Conservation (phyloP, 371 early-diverging fungal genomes). For the Dipsacomyces acuminosporus region DNA sequence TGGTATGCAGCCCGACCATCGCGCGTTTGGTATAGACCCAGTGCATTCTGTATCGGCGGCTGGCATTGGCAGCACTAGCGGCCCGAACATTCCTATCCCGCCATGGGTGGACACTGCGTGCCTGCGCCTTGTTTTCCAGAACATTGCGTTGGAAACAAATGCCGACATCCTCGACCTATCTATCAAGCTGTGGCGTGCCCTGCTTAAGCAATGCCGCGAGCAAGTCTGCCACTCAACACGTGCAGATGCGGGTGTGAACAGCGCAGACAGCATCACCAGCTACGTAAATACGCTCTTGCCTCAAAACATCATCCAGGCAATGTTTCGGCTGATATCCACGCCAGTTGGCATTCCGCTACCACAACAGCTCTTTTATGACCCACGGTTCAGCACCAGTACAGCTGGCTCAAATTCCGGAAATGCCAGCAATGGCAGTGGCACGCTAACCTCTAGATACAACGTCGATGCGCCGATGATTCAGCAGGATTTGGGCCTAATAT, state of each 20-base stretch:
- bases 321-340: conserved; percentile 57
- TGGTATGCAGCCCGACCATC: conserved; percentile 4
- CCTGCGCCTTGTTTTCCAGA: conserved; percentile 80
- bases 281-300: conserved; percentile 1
- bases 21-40: background rate
- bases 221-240: background rate
- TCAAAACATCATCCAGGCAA: conserved; percentile 6
- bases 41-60: background rate
- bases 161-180: conserved; percentile 64
- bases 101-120: conserved; percentile 77
- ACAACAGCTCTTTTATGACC: conserved; percentile 57
- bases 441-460: conserved; percentile 49
- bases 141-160: conserved; percentile 75
- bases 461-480: conserved; percentile 87
- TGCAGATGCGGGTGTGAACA: background rate
- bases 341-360: conserved; percentile 80
- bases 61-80: background rate
- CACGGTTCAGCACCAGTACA: conserved; percentile 3
- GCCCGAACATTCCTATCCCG: conserved; percentile 16
- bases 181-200: conserved; percentile 60
- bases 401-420: conserved; percentile 26
- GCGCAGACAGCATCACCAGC: background rate
- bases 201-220: conserved; percentile 6
- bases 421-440: conserved; percentile 28
- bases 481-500: conserved; percentile 84